phyloP scores from a whole-genome alignment of 2,329 filamentous ascomycete genomes.

The Lomentospora prolificans region DNA sequence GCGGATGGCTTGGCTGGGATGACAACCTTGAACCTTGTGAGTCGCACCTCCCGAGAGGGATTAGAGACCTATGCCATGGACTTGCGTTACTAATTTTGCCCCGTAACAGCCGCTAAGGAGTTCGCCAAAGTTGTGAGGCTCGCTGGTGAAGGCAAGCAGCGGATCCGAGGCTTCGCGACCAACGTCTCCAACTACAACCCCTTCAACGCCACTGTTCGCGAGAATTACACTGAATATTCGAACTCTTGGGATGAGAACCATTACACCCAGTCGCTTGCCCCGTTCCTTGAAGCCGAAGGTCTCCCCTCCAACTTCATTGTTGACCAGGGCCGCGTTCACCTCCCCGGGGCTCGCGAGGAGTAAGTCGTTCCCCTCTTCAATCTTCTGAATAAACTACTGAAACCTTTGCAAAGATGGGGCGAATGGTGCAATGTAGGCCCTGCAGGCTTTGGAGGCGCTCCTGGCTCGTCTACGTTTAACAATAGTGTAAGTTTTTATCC shows the following conservation, averaged over 20 bases:
- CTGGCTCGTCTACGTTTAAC: slow-evolving; percentile 22
- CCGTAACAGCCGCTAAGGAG: slow-evolving; percentile 24
- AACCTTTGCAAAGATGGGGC: slow-evolving; percentile 21
- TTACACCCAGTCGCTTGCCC: slow-evolving; percentile 28
- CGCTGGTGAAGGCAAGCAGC: slow-evolving; percentile 17
- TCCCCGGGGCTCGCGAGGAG: slow-evolving; percentile 22
- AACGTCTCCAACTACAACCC: slow-evolving; percentile 34
- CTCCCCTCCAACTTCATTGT: slow-evolving; percentile 34
- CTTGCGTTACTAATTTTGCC: neutral
- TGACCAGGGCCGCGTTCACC: slow-evolving; percentile 31
- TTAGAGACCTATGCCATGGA: neutral
- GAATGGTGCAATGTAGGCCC: slow-evolving; percentile 34
- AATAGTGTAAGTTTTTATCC: slow-evolving; percentile 17
- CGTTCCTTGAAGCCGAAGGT: slow-evolving; percentile 25
- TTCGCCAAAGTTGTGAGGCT: slow-evolving; percentile 28
- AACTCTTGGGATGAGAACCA: slow-evolving; percentile 29
- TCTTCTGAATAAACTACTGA: neutral
- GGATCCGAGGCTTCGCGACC: slow-evolving; percentile 31
- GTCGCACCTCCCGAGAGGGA: slow-evolving; percentile 1
- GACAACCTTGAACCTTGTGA: slow-evolving; percentile 41
- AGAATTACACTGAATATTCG: slow-evolving; percentile 30
- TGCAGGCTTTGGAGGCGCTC: slow-evolving; percentile 27
- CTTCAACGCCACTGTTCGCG: slow-evolving; percentile 26
- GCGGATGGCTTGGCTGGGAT: slow-evolving; percentile 55
- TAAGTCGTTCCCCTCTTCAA: neutral